Evolutionary conservation across 352 stramenopile species (phyloP), one percentile per base, ranked within the genome.

Genomic region (Pythium vanterpoolii): DNA sequence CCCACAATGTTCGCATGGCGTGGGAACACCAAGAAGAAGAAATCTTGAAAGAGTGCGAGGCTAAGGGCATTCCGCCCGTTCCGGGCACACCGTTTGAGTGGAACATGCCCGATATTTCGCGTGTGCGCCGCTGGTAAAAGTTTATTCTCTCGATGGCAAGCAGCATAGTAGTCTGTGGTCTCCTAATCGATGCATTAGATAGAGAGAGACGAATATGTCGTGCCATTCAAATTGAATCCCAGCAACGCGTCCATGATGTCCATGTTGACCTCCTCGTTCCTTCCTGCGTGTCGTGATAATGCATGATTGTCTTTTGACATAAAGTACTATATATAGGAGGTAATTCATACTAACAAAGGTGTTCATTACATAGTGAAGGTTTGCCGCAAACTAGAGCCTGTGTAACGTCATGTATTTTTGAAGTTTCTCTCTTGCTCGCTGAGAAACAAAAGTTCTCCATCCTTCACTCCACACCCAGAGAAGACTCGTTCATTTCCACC

Each of bases 1-100:
- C 76, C 48, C 85, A 95, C 76, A 87, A 87, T 52, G 77, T 93
- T 57, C 83, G 79, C 68, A 88, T 91, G 60, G 81, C 86, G 59
- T 95, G 85, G 85, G 81, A 95, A 62, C 69, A 63, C 36, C 68
- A 81, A 45, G 70, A 87, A 34, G 85, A 91, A 39, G 73, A 87
- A 40, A 92, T 95, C 69, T 33, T 93, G 26, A 72, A 81, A 47
- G 81, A 90, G 48, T 75, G 66, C 47, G 81, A 92, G 45, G 70
- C 68, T 51, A 92, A 95, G 73, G 74, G 80, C 72, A 77, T 92
- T 50, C 85, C 85, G 38, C 79, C 83, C 19, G 69, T 80, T 59
- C 83, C 79, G 10, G 85, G 85, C 43, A 72, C 74, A 33, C 83
- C 85, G 42, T 89, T 80, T 68, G 68, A 78, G 21, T 91, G 81